phyloP scores from a whole-genome alignment of 345 rosid genomes.

The Hibiscus mutabilis region DNA sequence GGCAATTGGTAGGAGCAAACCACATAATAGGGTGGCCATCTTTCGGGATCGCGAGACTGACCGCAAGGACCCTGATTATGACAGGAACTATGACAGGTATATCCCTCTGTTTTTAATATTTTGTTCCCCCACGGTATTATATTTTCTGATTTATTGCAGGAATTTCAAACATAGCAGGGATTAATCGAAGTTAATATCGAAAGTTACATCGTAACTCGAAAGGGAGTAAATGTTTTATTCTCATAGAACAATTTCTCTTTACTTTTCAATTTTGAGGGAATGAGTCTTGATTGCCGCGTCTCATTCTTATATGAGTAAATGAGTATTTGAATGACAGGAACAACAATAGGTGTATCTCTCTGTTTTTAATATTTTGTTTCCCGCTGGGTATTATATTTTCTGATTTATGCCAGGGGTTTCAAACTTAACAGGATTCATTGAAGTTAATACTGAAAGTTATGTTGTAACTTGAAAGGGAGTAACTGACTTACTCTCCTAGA shows the following conservation, averaged over 20 bases:
- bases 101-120: neutral
- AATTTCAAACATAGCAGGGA: neutral
- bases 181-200: neutral
- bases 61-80: slow-evolving; percentile 77
- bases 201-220: neutral
- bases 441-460: neutral
- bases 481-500: neutral
- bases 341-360: no score
- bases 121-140: neutral
- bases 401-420: neutral
- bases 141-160: neutral
- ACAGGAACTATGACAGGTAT: slow-evolving; percentile 71
- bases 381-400: neutral
- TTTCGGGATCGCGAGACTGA: slow-evolving; percentile 75
- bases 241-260: neutral
- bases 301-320: neutral
- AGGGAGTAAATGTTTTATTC: neutral
- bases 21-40: slow-evolving; percentile 58
- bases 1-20: slow-evolving; percentile 44
- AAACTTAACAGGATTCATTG: neutral
- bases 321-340: no score
- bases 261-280: neutral
- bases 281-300: neutral
- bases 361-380: no score
- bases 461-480: neutral